A percentile compares a stretch with the other conserved stretches of the same genome.
Evolutionary conservation across 139 green algal species (phyloP).

Genomic region (Axilococcus clingmanii): DNA sequence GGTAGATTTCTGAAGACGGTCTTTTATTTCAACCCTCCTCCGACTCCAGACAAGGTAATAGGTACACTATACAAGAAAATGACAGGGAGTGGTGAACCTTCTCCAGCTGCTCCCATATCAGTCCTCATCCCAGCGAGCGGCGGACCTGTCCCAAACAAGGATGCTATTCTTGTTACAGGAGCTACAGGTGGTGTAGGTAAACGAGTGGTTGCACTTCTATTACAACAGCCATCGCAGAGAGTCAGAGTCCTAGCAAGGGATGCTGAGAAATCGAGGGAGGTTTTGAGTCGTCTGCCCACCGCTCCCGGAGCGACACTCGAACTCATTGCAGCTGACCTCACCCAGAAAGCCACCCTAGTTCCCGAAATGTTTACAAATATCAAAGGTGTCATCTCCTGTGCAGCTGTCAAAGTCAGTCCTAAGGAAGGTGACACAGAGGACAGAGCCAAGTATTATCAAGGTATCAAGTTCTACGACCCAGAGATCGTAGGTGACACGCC

Average conservation of each 20-base stretch:
- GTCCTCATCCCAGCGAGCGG: no score
- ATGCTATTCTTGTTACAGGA: constrained; percentile 36
- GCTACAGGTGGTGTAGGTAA: constrained; percentile 71
- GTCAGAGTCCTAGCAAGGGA: constrained; percentile 70
- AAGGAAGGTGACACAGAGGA: constrained; percentile 69
- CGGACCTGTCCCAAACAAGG: neutral
- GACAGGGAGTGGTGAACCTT: neutral
- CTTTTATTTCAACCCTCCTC: constrained; percentile 65
- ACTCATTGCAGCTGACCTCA: constrained; percentile 68
- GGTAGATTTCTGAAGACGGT: constrained; percentile 64
- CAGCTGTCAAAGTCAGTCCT: constrained; percentile 47
- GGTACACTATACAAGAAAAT: constrained; percentile 11
- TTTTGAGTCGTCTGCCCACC: constrained; percentile 37
- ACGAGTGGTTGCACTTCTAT: constrained; percentile 64
- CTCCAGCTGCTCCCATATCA: neutral
- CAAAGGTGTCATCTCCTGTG: constrained; percentile 51
- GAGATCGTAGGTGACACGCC: constrained; percentile 67
- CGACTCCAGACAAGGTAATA: constrained; percentile 18
- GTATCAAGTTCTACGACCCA: constrained; percentile 83
- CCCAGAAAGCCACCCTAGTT: constrained; percentile 57
- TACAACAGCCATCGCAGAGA: constrained; percentile 34
- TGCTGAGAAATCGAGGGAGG: constrained; percentile 42
- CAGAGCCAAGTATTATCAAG: constrained; percentile 75
- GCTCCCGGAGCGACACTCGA: constrained; percentile 49
- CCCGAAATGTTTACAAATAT: constrained; percentile 65